Evolutionary conservation across 108 stramenopile species (phyloP), one percentile per base, ranked within the genome.

Genomic region (Skeletonema menzelii): DNA sequence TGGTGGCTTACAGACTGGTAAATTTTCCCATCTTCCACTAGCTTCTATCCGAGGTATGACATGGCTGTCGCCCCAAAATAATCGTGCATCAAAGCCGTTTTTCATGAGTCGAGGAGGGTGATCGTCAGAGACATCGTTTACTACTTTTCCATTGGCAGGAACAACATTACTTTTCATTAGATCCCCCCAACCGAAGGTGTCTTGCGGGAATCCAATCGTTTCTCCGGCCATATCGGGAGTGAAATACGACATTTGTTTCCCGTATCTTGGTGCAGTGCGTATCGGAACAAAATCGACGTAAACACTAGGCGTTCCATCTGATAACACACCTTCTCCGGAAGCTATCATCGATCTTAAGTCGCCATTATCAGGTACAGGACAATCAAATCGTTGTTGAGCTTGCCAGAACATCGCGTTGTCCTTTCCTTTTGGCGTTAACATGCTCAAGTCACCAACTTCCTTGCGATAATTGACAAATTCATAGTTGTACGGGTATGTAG

Each of bases 221-320:
- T 79, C 40, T 74, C 70, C 28, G 34, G 72, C 14, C 53, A 56
- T 56, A 14, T 69, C 77, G 22, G 69, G 73, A 22, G 76, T 78
- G 46, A 82, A 82, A 55, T 79, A 78, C 5, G 72, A 73, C 77
- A 77, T 72, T 63, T 17, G 20, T 55, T 77, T 79, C 13, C 82
- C 69, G 46, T 85, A 87, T 44, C 89, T 76, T 28, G 83, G 74
- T 11, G 80, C 81, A 14, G 87, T 86, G 27, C 89, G 86, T 67
- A 90, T 80, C 3, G 89, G 89, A 53, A 87, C 75, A 55, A 91
- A 62, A 56, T 88, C 87, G 38, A 88, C 8, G 37, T 82, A 87
- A 3, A 86, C 19, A 14, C 75, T 72, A 27, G 78, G 68, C 7
- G 67, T 71, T 8, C 63, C 38, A 30, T 65, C 38, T 7, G 26